Percentiles rank a stretch among this genome's conserved stretches.
Evolutionary conservation across 2,329 filamentous ascomycete species (phyloP).

Genomic region (Tolypocladium ovalisporum): DNA sequence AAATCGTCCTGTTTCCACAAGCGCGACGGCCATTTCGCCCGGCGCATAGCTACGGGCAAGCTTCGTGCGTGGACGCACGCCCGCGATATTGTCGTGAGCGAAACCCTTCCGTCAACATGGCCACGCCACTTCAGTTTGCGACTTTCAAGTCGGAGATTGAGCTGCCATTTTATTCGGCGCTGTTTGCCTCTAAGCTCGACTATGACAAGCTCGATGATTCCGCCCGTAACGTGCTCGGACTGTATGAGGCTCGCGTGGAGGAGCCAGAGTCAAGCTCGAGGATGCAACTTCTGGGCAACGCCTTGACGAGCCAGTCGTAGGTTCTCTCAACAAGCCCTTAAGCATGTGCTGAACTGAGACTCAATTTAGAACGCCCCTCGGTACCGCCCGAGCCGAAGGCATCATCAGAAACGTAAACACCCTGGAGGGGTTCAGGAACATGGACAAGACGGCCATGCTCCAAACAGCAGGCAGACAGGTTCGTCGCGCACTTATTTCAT

Average conservation of each 20-base stretch:
- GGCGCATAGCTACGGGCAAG: not conserved
- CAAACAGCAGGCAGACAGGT: conserved; percentile 71
- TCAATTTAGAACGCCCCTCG: conserved; percentile 49
- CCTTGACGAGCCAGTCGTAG: conserved; percentile 74
- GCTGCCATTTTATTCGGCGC: conserved; percentile 82
- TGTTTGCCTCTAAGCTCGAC: conserved; percentile 91
- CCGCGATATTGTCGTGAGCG: not conserved
- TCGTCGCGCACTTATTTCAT: conserved; percentile 13
- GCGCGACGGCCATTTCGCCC: not conserved
- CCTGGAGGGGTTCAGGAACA: conserved; percentile 79
- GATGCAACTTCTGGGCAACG: conserved; percentile 83
- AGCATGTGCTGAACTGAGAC: conserved; percentile 5
- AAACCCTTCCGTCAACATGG: conserved; percentile 28
- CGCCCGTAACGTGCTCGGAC: conserved; percentile 70
- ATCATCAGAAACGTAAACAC: conserved; percentile 96
- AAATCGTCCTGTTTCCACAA: not conserved
- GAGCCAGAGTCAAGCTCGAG: conserved; percentile 67
- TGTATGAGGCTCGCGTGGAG: conserved; percentile 77
- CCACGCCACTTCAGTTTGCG: conserved; percentile 55
- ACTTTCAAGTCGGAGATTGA: conserved; percentile 92
- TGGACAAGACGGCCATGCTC: conserved; percentile 69
- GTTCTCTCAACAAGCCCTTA: conserved; percentile 20
- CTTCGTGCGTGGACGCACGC: not conserved
- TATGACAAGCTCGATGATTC: conserved; percentile 96
- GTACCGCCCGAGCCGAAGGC: conserved; percentile 75